These are phyloP conservation scores for Syzygium aqueum DNA, from an alignment of 345 rosid genomes.

Conservation along the genomic window DNA sequence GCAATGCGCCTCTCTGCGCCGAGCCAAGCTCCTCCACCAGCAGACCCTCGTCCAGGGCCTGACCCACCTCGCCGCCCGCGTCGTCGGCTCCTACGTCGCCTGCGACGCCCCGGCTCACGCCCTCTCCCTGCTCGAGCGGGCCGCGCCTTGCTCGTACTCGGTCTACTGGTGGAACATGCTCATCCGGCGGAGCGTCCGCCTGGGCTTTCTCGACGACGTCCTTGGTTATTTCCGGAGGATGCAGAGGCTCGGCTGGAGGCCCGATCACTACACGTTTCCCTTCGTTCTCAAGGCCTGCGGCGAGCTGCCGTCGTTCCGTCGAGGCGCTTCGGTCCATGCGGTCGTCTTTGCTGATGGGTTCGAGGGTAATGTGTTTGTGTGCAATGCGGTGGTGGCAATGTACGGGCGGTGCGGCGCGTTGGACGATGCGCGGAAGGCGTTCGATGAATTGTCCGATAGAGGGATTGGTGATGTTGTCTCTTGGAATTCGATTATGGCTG, in stretches of 20 bases:
- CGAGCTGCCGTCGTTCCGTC: constrained; percentile 23
- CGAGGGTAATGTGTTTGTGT: constrained; percentile 53
- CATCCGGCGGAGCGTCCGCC: constrained; percentile 35
- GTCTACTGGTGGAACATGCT: constrained; percentile 72
- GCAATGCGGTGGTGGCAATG: constrained; percentile 58
- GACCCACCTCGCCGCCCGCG: constrained; percentile 29
- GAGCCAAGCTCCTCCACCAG: constrained; percentile 52
- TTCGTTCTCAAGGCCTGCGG: constrained; percentile 76
- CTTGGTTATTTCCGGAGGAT: constrained; percentile 32
- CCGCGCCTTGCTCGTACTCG: constrained; percentile 33
- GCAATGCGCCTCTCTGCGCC: constrained; percentile 47
- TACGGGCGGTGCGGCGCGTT: constrained; percentile 47
- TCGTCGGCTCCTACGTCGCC: constrained; percentile 62
- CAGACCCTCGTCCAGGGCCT: constrained; percentile 48
- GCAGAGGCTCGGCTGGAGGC: constrained; percentile 49
- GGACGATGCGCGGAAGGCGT: constrained; percentile 50
- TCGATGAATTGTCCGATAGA: constrained; percentile 45
- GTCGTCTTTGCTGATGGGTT: constrained; percentile 35
- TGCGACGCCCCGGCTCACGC: constrained; percentile 33
- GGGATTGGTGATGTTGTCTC: constrained; percentile 54
- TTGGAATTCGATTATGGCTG: constrained; percentile 63
- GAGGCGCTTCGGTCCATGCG: constrained; percentile 47
- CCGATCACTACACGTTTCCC: constrained; percentile 72
- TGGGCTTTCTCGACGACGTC: constrained; percentile 21
- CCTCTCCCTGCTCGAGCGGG: constrained; percentile 42